These are phyloP conservation scores for Thelonectria rubi DNA, from an alignment of 2,329 filamentous ascomycete genomes.

Conservation along the genomic window DNA sequence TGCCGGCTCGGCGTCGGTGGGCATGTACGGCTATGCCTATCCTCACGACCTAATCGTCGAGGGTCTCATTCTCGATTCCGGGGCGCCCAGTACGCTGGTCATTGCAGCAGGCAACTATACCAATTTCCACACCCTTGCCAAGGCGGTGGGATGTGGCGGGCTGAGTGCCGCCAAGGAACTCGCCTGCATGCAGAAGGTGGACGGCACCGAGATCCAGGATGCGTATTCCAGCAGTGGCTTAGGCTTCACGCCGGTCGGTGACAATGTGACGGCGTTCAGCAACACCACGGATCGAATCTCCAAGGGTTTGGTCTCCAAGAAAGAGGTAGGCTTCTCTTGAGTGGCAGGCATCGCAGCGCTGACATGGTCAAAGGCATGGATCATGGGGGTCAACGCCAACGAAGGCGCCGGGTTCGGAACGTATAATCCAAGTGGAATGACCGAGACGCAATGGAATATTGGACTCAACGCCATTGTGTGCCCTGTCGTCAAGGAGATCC, in stretches of 20 bases:
- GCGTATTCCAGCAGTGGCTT: constrained; percentile 21
- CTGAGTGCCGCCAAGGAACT: constrained; percentile 10
- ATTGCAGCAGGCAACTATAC: constrained; percentile 14
- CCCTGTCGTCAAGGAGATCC: constrained; percentile 23
- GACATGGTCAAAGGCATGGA: constrained; percentile 19
- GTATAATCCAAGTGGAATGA: constrained; percentile 22
- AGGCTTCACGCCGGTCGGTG: constrained; percentile 24
- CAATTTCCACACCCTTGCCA: constrained; percentile 20
- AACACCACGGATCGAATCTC: constrained; percentile 28
- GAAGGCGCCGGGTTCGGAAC: constrained; percentile 29
- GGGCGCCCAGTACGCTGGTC: constrained; percentile 21
- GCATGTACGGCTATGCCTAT: constrained; percentile 59
- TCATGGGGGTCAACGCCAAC: constrained; percentile 29
- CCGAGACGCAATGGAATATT: constrained; percentile 14
- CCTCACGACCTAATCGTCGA: constrained; percentile 56
- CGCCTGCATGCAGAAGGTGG: constrained; percentile 13
- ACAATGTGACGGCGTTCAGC: constrained; percentile 25
- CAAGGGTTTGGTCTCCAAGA: constrained; percentile 26
- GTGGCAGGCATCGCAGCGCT: background rate
- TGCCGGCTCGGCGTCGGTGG: constrained; percentile 47
- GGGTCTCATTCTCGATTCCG: constrained; percentile 55
- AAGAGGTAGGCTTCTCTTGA: constrained; percentile 8
- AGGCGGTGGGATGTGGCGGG: constrained; percentile 14
- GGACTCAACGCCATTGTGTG: constrained; percentile 26
- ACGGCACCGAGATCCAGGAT: constrained; percentile 10